phyloP scores from a whole-genome alignment of 2,329 filamentous ascomycete genomes.

The Ceratocystis alfenasii region DNA sequence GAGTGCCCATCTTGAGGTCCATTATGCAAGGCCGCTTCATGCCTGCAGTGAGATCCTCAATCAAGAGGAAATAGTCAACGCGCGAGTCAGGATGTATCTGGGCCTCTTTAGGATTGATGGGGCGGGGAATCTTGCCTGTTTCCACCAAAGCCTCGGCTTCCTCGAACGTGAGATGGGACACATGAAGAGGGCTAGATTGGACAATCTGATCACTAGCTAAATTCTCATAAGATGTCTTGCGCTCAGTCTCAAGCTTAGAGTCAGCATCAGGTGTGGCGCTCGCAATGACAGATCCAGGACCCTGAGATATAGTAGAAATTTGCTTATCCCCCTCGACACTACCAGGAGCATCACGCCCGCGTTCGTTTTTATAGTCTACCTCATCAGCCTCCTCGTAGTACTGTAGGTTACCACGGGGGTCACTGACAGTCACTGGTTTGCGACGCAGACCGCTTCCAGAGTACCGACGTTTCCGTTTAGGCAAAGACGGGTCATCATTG shows the following conservation, averaged over 20 bases:
- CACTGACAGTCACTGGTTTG: constrained; percentile 59
- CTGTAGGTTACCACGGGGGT: constrained; percentile 64
- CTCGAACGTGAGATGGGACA: constrained; percentile 21
- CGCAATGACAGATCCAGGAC: background rate
- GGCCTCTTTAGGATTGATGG: constrained; percentile 66
- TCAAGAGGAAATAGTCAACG: constrained; percentile 81
- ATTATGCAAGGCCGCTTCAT: constrained; percentile 96
- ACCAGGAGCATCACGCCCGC: constrained; percentile 34
- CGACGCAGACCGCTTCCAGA: constrained; percentile 73
- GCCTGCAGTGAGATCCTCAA: constrained; percentile 89
- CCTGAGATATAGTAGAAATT: constrained; percentile 13
- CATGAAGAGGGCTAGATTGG: constrained; percentile 19
- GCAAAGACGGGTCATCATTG: constrained; percentile 15
- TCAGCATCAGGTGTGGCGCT: constrained; percentile 7
- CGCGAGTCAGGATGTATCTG: constrained; percentile 51
- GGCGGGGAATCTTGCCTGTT: constrained; percentile 39
- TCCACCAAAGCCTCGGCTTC: constrained; percentile 20
- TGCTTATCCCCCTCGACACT: constrained; percentile 22
- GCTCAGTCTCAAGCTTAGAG: background rate
- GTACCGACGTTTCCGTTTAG: constrained; percentile 57
- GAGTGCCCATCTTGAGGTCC: constrained; percentile 96
- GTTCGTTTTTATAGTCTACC: constrained; percentile 60
- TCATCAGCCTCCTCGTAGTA: constrained; percentile 87
- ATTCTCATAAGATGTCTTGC: background rate
- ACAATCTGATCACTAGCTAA: background rate